Percentiles rank a stretch among this genome's conserved stretches.
Conservation (phyloP, 2,329 filamentous ascomycete genomes). For the Blastomyces percursus region DNA sequence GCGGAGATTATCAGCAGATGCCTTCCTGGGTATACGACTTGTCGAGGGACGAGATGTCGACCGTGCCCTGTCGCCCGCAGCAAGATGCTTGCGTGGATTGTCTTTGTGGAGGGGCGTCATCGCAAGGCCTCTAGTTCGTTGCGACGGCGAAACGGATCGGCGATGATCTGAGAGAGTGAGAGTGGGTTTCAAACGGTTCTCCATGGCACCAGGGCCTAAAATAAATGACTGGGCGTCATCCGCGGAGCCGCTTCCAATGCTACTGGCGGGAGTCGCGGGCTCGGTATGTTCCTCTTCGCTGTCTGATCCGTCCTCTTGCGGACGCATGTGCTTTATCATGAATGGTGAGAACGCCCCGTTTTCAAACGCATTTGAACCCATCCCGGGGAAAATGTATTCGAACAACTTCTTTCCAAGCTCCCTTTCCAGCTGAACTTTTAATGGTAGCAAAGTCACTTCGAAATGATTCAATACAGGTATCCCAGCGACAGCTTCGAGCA, state of each 20-base stretch:
- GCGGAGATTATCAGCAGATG: constrained; percentile 33
- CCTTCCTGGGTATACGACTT: constrained; percentile 29
- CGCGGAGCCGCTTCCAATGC: constrained; percentile 28
- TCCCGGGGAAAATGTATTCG: constrained; percentile 91
- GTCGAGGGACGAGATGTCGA: constrained; percentile 19
- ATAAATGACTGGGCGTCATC: constrained; percentile 40
- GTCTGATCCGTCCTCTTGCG: constrained; percentile 31
- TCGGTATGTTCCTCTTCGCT: constrained; percentile 35
- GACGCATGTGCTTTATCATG: constrained; percentile 43
- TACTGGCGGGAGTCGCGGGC: constrained; percentile 29
- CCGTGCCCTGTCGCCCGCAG: constrained; percentile 14
- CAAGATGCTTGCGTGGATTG: constrained; percentile 20
- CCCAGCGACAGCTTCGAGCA: constrained; percentile 94
- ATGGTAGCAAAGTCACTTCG: constrained; percentile 82
- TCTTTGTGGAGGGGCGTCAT: constrained; percentile 27
- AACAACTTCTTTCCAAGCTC: constrained; percentile 89
- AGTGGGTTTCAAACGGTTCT: constrained; percentile 73
- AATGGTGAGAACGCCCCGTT: constrained; percentile 41
- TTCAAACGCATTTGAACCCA: constrained; percentile 47
- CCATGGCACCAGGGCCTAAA: constrained; percentile 61
- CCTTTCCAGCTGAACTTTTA: constrained; percentile 86
- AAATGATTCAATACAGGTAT: constrained; percentile 97
- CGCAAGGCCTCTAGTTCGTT: constrained; percentile 22
- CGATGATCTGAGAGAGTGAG: constrained; percentile 45
- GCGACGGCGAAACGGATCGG: constrained; percentile 25